phyloP scores from a whole-genome alignment of 192 early-diverging fungal genomes.

The Coemansia sp. region DNA sequence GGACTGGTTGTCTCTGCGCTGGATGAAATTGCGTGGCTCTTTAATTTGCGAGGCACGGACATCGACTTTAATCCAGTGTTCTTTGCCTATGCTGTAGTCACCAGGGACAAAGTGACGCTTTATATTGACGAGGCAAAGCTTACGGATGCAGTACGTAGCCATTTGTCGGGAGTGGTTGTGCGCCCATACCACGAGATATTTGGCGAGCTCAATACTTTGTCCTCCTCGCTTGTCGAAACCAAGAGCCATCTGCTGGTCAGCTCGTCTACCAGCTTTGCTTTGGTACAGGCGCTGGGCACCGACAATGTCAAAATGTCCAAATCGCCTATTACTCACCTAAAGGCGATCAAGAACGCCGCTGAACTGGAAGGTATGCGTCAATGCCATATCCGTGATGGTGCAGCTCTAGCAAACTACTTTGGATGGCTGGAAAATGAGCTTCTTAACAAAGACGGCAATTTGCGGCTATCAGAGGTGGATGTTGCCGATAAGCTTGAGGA shows the following conservation, averaged over 20 bases:
- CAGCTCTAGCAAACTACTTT: constrained; percentile 82
- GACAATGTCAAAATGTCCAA: constrained; percentile 55
- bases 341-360: constrained; percentile 89
- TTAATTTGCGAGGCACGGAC: constrained; percentile 95
- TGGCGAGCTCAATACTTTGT: constrained; percentile 60
- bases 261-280: constrained; percentile 66
- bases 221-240: constrained; percentile 6
- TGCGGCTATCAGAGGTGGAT: constrained; percentile 74
- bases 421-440: constrained; percentile 95
- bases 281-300: constrained; percentile 71
- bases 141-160: constrained; percentile 57
- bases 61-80: constrained; percentile 97
- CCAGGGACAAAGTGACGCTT: constrained; percentile 62
- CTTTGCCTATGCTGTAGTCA: constrained; percentile 86
- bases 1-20: constrained; percentile 85
- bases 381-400: constrained; percentile 86
- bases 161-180: constrained; percentile 64
- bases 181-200: constrained; percentile 78
- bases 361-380: constrained; percentile 92
- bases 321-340: constrained; percentile 75
- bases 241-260: constrained; percentile 64
- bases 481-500: constrained; percentile 81
- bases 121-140: constrained; percentile 79
- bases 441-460: constrained; percentile 57
- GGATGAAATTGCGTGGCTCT: constrained; percentile 97